Conservation (phyloP, 2,329 filamentous ascomycete species). For the Gaeumannomyces sp. region DNA sequence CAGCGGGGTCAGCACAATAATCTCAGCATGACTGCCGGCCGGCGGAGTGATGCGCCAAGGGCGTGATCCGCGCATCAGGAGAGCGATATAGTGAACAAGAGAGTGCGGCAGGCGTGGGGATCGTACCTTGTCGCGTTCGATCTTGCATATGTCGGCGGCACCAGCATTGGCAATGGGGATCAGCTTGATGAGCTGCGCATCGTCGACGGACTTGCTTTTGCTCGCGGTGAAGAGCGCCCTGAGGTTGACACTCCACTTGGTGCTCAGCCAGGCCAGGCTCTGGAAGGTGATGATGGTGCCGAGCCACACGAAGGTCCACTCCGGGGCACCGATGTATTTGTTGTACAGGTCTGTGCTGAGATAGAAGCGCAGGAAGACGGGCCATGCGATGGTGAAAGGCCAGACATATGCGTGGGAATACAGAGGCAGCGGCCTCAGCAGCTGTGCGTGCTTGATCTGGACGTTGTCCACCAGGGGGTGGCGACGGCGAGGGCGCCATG, state of each 20-base stretch:
- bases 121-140: constrained; percentile 65
- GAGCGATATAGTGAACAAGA: not conserved
- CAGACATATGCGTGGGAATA: constrained; percentile 84
- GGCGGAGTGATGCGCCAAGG: too few relatives aligned
- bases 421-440: constrained; percentile 79
- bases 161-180: constrained; percentile 87
- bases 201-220: constrained; percentile 60
- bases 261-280: constrained; percentile 87
- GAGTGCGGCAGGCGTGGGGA: constrained; percentile 8
- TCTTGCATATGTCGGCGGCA: constrained; percentile 75
- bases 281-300: constrained; percentile 84
- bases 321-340: constrained; percentile 82
- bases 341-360: constrained; percentile 79
- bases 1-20: not conserved
- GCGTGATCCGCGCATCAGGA: not conserved
- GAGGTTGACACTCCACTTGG: constrained; percentile 93
- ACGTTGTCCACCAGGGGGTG: constrained; percentile 79
- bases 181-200: constrained; percentile 85
- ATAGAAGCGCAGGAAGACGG: constrained; percentile 83
- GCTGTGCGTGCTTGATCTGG: constrained; percentile 80
- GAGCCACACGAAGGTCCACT: constrained; percentile 97
- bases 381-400: constrained; percentile 91
- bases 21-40: too few relatives aligned
- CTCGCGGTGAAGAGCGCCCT: constrained; percentile 75
- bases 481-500: constrained; percentile 39